Percentiles rank a stretch among this genome's conserved stretches.
Evolutionary conservation across 164 flowering plant genomes (phyloP).

Genomic region (Magnolia sinica): DNA sequence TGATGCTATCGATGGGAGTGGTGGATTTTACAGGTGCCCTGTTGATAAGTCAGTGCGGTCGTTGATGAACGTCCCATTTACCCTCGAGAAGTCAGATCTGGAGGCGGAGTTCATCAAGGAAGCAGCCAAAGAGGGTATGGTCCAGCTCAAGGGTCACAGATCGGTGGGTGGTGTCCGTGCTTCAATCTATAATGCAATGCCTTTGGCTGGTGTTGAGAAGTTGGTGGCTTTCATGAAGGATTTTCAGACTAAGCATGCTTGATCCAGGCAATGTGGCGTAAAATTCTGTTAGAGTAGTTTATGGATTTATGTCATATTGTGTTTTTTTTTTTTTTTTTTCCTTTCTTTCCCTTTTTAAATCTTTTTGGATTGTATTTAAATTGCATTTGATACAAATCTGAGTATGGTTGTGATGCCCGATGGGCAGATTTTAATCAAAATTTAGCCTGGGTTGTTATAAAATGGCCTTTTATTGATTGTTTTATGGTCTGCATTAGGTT

Average conservation of each 20-base stretch:
- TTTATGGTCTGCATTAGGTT: neutral
- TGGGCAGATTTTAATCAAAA: neutral
- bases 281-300: neutral
- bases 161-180: slow-evolving; percentile 99
- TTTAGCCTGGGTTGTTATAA: neutral
- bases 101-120: slow-evolving; percentile 87
- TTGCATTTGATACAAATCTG: slow-evolving; percentile 9
- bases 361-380: slow-evolving; percentile 6
- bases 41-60: slow-evolving; percentile 94
- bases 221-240: slow-evolving; percentile 96
- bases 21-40: slow-evolving; percentile 84
- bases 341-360: neutral
- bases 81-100: slow-evolving; percentile 76
- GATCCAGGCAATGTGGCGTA: slow-evolving; percentile 11
- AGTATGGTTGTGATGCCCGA: neutral
- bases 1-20: slow-evolving; percentile 71
- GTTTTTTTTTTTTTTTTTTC: neutral
- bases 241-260: slow-evolving; percentile 73
- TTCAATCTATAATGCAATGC: slow-evolving; percentile 97
- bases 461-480: neutral
- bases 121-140: slow-evolving; percentile 85
- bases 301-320: slow-evolving; percentile 5
- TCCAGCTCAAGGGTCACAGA: slow-evolving; percentile 93
- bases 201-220: slow-evolving; percentile 90
- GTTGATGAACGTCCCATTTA: slow-evolving; percentile 95